Base-by-base conservation (phyloP, 2,329 filamentous ascomycete genomes). In the Laburnicola sp. region DNA sequence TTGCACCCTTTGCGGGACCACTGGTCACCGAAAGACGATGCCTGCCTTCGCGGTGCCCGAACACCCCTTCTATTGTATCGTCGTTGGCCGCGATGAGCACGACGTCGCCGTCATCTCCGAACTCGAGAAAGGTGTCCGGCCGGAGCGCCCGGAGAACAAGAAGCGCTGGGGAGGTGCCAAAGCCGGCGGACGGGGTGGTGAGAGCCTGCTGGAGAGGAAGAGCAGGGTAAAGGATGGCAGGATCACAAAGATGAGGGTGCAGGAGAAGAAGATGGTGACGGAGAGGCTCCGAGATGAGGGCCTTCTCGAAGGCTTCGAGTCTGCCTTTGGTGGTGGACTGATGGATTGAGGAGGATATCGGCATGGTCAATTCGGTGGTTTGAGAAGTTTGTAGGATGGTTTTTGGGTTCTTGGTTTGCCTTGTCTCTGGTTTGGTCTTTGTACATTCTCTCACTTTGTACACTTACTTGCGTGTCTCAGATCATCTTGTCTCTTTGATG, bases 241-340 rank as follows among this genome's bases (percentile, higher is more conserved):
- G 36, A 35, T 51, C 21, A 47, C 43, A 2, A 46, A 31, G 43
- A 8, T 11, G n/a, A 30, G 43, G 22, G 49, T 51, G 3, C 22
- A 51, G 40, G 54, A 57, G 43, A 57, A 54, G 44, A 38, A 38
- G 28, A 43, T 8, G 10, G 54, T 54, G 7, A 6, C 32, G 22
- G 26, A 11, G 21, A n/a, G 7, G 34, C 16, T 47, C 11, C 11
- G 26, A 31, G 35, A 39, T 7, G 45, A 47, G 35, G 22, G 6
- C 7, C 16, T 47, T 21, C 9, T 39, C 35, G 45, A 47, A 26
- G 36, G n/a, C 25, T 25, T 39, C 23, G 45, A 38, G 23, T n/a
- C 8, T 10, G 32, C 10, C 32, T 35, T 35, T 4, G 4, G 32
- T 35, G 32, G n/a, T n/a, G n/a, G n/a, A n/a, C n/a, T n/a, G n/a